These are phyloP conservation scores for Hirschioporus abietinus DNA, from an alignment of 768 basidiomycete species.

Conservation along the genomic window DNA sequence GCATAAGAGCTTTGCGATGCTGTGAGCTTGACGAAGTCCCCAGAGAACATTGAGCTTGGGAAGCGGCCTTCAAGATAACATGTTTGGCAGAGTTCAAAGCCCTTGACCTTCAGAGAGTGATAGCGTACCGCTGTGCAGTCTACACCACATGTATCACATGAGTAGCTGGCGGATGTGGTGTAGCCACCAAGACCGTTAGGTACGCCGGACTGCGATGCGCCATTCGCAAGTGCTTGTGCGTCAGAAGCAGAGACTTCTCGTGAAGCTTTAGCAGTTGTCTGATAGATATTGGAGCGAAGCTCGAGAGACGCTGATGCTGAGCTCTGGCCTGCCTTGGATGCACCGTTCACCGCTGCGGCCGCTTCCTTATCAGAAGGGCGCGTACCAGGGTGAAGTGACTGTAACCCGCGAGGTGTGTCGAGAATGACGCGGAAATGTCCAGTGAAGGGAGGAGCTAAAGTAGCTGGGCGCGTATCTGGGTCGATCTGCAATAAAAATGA, in stretches of 20 bases:
- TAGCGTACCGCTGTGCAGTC: conserved; percentile 89
- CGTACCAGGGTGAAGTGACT: conserved; percentile 85
- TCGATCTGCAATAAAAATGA: conserved; percentile 65
- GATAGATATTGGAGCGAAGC: conserved; percentile 83
- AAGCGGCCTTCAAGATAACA: conserved; percentile 98
- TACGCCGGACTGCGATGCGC: conserved; percentile 34
- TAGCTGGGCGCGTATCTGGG: conserved; percentile 90
- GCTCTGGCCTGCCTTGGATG: conserved; percentile 32
- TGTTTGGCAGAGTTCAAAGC: conserved; percentile 83
- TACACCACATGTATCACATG: conserved; percentile 92
- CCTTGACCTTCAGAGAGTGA: conserved; percentile 88
- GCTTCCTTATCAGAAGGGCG: conserved; percentile 43
- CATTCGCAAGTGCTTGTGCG: conserved; percentile 59
- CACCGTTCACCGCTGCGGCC: conserved; percentile 42
- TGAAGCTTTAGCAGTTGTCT: conserved; percentile 81
- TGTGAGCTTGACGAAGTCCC: conserved; percentile 91
- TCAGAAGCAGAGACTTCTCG: conserved; percentile 63
- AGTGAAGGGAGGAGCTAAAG: conserved; percentile 94
- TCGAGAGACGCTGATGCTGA: conserved; percentile 72
- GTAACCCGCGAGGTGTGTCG: conserved; percentile 93
- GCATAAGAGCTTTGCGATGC: conserved; percentile 26
- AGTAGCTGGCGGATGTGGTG: conserved; percentile 47
- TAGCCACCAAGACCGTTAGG: conserved; percentile 31
- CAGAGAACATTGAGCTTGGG: conserved; percentile 92
- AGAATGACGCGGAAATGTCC: conserved; percentile 98